phyloP scores from a whole-genome alignment of 2,329 filamentous ascomycete species.

The Fusarium sp. region DNA sequence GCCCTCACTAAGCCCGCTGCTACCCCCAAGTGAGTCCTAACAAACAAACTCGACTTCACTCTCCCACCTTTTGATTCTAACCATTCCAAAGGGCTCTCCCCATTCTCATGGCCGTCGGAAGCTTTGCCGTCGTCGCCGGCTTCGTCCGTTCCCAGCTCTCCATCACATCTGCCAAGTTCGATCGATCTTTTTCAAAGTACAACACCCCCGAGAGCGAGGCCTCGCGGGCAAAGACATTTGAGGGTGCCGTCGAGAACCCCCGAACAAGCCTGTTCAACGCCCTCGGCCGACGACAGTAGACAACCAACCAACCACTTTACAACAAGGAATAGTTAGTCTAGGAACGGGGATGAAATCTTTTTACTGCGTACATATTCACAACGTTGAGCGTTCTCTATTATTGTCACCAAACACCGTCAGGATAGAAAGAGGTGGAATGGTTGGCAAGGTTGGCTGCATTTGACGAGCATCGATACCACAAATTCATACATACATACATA shows the following conservation, averaged over 20 bases:
- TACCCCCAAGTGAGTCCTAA: conserved; percentile 28
- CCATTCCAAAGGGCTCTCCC: conserved; percentile 23
- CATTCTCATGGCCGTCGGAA: conserved; percentile 32
- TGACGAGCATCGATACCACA: conserved; percentile 27
- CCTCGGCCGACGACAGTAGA: conserved; percentile 45
- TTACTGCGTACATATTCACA: conserved; percentile 15
- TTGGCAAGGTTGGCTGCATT: conserved; percentile 4
- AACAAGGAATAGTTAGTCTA: not conserved
- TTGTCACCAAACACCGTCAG: not conserved
- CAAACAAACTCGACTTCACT: not conserved
- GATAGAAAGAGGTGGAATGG: not conserved
- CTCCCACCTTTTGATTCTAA: no score
- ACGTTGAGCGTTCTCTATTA: conserved; percentile 34
- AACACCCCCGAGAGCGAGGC: conserved; percentile 51
- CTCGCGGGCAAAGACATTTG: conserved; percentile 46
- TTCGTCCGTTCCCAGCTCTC: conserved; percentile 49
- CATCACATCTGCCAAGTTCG: conserved; percentile 48
- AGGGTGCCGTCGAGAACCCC: conserved; percentile 46
- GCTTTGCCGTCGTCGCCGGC: conserved; percentile 42
- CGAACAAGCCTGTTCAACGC: conserved; percentile 50
- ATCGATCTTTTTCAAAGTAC: conserved; percentile 52
- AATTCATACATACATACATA: conserved; percentile 1
- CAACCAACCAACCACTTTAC: not conserved
- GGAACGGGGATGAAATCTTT: not conserved
- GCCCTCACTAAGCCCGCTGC: conserved; percentile 25